Evolutionary conservation across 1,284 basidiomycete species (phyloP).

Genomic region (Fomitopsis schrenkii): DNA sequence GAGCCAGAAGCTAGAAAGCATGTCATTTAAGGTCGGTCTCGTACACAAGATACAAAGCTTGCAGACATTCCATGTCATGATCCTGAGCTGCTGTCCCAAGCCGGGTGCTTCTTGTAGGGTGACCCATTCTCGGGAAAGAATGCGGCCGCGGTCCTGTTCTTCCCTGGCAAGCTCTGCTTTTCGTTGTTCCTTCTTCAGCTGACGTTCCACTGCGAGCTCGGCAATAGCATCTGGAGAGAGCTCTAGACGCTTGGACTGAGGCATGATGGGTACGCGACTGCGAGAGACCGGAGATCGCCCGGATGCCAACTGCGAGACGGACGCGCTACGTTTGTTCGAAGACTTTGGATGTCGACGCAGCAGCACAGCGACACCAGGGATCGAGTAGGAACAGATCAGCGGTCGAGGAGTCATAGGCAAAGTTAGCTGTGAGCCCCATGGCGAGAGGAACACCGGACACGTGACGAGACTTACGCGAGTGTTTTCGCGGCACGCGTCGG

Average conservation of each 20-base stretch:
- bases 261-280: background rate
- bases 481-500: background rate
- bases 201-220: constrained; percentile 50
- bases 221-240: background rate
- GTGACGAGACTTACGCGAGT: background rate
- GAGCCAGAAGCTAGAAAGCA: constrained; percentile 60
- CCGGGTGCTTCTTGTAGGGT: constrained; percentile 23
- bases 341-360: background rate
- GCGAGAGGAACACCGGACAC: background rate
- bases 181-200: constrained; percentile 38
- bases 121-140: constrained; percentile 54
- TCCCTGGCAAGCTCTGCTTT: constrained; percentile 10
- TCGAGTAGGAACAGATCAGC: too few species aligned
- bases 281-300: background rate
- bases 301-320: background rate
- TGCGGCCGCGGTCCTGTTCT: constrained; percentile 27
- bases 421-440: too few species aligned
- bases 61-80: constrained; percentile 79
- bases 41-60: constrained; percentile 19
- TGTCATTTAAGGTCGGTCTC: constrained; percentile 13
- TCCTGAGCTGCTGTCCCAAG: constrained; percentile 31
- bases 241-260: background rate
- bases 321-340: background rate
- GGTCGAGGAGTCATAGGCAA: too few species aligned
- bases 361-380: too few species aligned